Base-by-base conservation (phyloP, 75 land plant genomes). In the Pinus albicaulis region DNA sequence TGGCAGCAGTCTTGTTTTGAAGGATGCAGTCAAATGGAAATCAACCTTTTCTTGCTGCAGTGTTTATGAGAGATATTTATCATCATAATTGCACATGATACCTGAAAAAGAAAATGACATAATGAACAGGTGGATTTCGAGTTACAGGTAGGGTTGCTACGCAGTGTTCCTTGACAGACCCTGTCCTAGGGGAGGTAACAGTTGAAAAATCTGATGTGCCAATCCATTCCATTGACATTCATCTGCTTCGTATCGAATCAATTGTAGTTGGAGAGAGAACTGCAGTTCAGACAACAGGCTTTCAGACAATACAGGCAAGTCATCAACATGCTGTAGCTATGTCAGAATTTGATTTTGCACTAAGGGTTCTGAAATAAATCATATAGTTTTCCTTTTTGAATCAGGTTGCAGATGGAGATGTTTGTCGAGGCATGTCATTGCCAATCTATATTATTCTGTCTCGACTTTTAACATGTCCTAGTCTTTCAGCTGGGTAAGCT, bases 361-460 rank as follows among this genome's bases (percentile, higher is more conserved):
- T 34, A 15, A 55, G 26, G 15, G n/a, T 14, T 59, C 64, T 59
- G 22, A 60, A 24, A 15, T 73, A 28, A 62, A 52, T 55, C 5
- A 44, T 17, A 8, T 41, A 36, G 66, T 1, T 24, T 56, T 19
- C 36, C 64, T 57, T 58, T 60, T 23, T 63, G 55, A 56, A 63
- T 20, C 73, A 94, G 98, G 81, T 94, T 62, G 95, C 98, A 70
- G 98, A 92, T 90, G 98, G 98, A 72, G 98, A 94, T 85, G 80
- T 94, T 25, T 90, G 91, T 62, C 81, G 85, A 55, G 81, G 77
- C 17, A 55, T 92, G 80, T 72, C 86, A 57, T n/a, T 94, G 25
- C 98, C 98, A 7, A 94, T 94, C 58, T 90, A 88, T 77, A 80
- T 94, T 56, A 80, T 94, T 77, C 83, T 94, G 56, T 92, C 98